Percentiles rank a stretch among this genome's conserved stretches.
Conservation (phyloP, 2,329 filamentous ascomycete species). For the Raffaelea arxii region DNA sequence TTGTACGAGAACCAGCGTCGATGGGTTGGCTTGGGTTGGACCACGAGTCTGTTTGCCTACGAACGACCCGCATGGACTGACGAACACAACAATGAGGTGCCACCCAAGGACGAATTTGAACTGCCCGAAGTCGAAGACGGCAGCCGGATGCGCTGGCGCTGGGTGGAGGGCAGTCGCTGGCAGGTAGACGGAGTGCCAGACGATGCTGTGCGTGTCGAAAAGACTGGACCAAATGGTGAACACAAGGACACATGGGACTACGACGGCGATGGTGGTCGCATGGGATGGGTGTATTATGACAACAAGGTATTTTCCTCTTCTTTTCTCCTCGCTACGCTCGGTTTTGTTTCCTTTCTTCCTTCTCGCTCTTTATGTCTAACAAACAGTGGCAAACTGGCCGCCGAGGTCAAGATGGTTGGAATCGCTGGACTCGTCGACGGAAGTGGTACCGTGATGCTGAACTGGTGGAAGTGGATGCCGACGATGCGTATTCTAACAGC, state of each 20-base stretch:
- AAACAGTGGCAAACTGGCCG: slow-evolving; percentile 79
- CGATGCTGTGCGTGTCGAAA: slow-evolving; percentile 25
- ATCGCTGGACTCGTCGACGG: slow-evolving; percentile 79
- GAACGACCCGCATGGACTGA: slow-evolving; percentile 91
- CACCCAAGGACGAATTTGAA: slow-evolving; percentile 61
- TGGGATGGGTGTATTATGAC: slow-evolving; percentile 96
- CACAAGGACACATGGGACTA: slow-evolving; percentile 38
- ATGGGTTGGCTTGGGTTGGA: slow-evolving; percentile 95
- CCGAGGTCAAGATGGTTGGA: slow-evolving; percentile 82
- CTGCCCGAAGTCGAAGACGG: slow-evolving; percentile 52
- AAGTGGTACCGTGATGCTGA: slow-evolving; percentile 98
- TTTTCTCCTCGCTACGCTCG: too few species aligned
- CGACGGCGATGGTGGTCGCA: slow-evolving; percentile 50
- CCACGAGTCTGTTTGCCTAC: slow-evolving; percentile 79
- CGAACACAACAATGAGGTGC: slow-evolving; percentile 78
- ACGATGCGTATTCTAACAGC: slow-evolving; percentile 24
- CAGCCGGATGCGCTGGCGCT: slow-evolving; percentile 52
- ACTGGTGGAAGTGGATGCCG: slow-evolving; percentile 61
- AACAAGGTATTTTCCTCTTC: slow-evolving; percentile 60
- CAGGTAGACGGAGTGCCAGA: slow-evolving; percentile 66
- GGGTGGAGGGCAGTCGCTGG: slow-evolving; percentile 83
- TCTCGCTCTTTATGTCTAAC: neutral
- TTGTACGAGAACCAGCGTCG: slow-evolving; percentile 93
- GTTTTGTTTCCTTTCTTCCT: neutral
- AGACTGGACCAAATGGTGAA: slow-evolving; percentile 13